These are phyloP conservation scores for Tricholoma matsutake DNA, from an alignment of 768 basidiomycete genomes.

Conservation along the genomic window DNA sequence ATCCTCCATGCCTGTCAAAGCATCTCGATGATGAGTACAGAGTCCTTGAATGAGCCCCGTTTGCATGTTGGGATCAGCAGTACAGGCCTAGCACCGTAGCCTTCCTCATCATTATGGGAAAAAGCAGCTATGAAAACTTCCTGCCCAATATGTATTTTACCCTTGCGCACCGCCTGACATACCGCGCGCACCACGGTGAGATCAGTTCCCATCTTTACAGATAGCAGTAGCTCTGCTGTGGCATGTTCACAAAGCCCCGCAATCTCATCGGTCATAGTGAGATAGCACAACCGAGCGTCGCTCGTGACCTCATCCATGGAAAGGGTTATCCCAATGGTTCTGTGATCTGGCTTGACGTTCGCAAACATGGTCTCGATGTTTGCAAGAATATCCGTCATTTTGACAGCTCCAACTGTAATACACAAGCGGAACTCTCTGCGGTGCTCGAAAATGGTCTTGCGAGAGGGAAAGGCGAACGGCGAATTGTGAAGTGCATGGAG, in stretches of 20 bases:
- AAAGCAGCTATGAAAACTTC: constrained; percentile 27
- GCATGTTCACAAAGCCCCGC: constrained; percentile 27
- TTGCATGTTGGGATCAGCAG: constrained; percentile 22
- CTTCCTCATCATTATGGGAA: constrained; percentile 12
- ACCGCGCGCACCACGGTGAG: constrained; percentile 10
- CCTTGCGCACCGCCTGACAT: constrained; percentile 14
- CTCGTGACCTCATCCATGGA: constrained; percentile 24
- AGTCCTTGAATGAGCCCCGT: constrained; percentile 7
- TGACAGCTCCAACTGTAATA: constrained; percentile 11
- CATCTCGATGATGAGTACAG: constrained; percentile 13
- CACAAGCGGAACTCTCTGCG: constrained; percentile 12
- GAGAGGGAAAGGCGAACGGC: too few species aligned
- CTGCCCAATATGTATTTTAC: constrained; percentile 23
- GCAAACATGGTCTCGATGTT: constrained; percentile 25
- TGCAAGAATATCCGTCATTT: constrained; percentile 15
- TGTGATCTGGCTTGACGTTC: constrained; percentile 5
- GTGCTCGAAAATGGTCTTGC: constrained; percentile 15
- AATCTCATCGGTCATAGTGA: constrained; percentile 20
- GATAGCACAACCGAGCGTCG: constrained; percentile 20
- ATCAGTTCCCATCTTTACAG: constrained; percentile 16
- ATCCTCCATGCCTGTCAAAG: constrained; percentile 20
- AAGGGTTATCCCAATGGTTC: constrained; percentile 15
- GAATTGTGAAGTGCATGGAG: too few species aligned
- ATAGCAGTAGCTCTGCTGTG: constrained; percentile 4
- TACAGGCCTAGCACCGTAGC: constrained; percentile 19